phyloP scores from a whole-genome alignment of 192 early-diverging fungal genomes.

The Backusella psychrophila region DNA sequence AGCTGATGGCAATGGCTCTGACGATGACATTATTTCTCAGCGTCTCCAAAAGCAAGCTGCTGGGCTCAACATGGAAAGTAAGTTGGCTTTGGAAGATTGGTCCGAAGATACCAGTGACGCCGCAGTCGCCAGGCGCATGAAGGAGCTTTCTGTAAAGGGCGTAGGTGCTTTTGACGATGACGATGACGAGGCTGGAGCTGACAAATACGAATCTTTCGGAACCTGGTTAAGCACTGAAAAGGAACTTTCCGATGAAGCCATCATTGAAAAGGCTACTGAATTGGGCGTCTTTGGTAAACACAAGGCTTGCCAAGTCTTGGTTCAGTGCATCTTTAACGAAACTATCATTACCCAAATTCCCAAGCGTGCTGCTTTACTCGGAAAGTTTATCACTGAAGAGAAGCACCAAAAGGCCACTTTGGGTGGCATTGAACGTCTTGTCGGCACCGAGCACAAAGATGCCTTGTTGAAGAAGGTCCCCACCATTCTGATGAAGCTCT shows the following conservation, averaged over 20 bases:
- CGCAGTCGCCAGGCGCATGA: constrained; percentile 74
- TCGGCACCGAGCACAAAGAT: constrained; percentile 56
- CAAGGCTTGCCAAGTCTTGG: constrained; percentile 77
- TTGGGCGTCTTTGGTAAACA: constrained; percentile 74
- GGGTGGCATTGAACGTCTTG: constrained; percentile 88
- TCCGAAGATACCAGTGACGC: constrained; percentile 78
- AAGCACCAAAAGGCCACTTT: constrained; percentile 87
- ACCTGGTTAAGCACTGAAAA: constrained; percentile 64
- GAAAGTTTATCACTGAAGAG: constrained; percentile 71
- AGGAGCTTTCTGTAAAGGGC: constrained; percentile 56
- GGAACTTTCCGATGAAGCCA: constrained; percentile 62
- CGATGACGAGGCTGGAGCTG: constrained; percentile 56
- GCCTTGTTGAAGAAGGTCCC: constrained; percentile 64
- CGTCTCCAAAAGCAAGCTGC: constrained; percentile 70
- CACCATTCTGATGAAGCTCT: constrained; percentile 83
- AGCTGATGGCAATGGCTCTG: constrained; percentile 48
- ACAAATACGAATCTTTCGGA: constrained; percentile 78
- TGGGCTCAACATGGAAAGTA: constrained; percentile 51
- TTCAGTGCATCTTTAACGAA: constrained; percentile 78
- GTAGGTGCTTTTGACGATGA: constrained; percentile 43
- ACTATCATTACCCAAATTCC: constrained; percentile 65
- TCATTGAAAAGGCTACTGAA: constrained; percentile 75
- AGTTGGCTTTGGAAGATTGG: constrained; percentile 74
- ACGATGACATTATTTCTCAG: constrained; percentile 67
- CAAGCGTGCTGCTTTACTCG: constrained; percentile 68